Base-by-base conservation (phyloP, 2,329 filamentous ascomycete species). In the Alternaria rosae region DNA sequence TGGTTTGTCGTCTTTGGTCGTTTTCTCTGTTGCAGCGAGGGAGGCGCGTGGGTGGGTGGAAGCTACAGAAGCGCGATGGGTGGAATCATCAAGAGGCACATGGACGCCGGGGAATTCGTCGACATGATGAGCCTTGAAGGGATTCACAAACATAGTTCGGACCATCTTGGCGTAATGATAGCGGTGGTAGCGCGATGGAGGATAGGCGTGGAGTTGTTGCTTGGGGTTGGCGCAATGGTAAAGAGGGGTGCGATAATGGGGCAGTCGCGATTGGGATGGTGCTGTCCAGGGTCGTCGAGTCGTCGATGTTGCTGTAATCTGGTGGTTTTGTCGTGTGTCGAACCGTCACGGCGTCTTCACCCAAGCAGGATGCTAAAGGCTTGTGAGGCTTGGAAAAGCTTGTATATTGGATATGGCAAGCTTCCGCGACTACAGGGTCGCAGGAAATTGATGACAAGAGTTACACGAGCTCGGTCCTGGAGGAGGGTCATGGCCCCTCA, bases 111-210 rank as follows among this genome's bases (percentile, higher is more conserved):
- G 80, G 61, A 85, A 86, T 58, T 85, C 82, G 26, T 79, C 79
- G 48, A 83, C 79, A 66, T 85, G 82, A 68, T 84, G 81, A 63
- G 79, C 83, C 60, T 82, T 81, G 76, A 86, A 86, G 1, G 84
- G 84, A 65, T 84, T 81, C 41, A 78, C 79, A 59, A 84, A 76
- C 61, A 81, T 73, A 30, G 67, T 71, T 48, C 67, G 69, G 54
- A 74, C 71, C 79, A 83, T 82, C 3, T 67, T 77, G 69, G 64
- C 52, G 67, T 59, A 61, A 54, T 43, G 62, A 54, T 48, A 52
- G 52, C 54, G 56, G 15, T 60, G 53, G 51, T 50, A 32, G 30
- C 45, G 52, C 43, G 23, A 52, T 43, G 41, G 57, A 38, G n/a
- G 20, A 15, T 30, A 20, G 50, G 64, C 43, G 43, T 55, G 54